Percentiles rank a stretch among this genome's conserved stretches.
These are phyloP conservation scores for Gymnopilus junonius DNA, from an alignment of 768 basidiomycete genomes.

Conservation along the genomic window DNA sequence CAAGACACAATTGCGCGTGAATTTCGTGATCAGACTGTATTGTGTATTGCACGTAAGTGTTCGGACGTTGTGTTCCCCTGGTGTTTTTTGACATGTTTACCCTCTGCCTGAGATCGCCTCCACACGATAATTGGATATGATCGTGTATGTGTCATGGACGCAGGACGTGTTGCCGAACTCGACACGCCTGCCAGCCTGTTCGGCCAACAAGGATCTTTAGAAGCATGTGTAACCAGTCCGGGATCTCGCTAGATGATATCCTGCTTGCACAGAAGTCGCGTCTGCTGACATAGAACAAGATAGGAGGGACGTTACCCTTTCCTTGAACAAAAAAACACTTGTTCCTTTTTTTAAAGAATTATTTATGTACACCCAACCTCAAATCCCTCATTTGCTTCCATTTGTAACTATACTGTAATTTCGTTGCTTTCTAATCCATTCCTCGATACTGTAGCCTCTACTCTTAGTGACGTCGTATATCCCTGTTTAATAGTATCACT, in stretches of 20 bases:
- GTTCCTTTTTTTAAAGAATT: too few relatives aligned
- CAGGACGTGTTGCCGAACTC: slow-evolving; percentile 60
- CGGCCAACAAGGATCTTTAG: slow-evolving; percentile 68
- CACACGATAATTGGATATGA: slow-evolving; percentile 88
- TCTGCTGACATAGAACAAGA: not conserved
- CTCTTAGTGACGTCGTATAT: too few relatives aligned
- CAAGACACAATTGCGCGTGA: slow-evolving; percentile 86
- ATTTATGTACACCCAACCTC: too few relatives aligned
- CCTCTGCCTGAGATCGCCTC: slow-evolving; percentile 76
- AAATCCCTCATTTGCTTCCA: too few relatives aligned
- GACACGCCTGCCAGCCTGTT: slow-evolving; percentile 69
- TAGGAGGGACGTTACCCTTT: too few relatives aligned
- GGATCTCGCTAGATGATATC: slow-evolving; percentile 66
- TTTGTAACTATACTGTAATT: too few relatives aligned
- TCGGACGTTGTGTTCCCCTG: too few relatives aligned
- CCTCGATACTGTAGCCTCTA: too few relatives aligned
- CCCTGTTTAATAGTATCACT: too few relatives aligned
- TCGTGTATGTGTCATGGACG: slow-evolving; percentile 85
- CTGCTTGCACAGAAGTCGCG: slow-evolving; percentile 3
- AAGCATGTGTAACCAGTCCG: slow-evolving; percentile 81
- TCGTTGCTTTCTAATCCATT: too few relatives aligned
- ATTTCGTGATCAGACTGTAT: slow-evolving; percentile 80
- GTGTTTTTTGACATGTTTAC: too few relatives aligned
- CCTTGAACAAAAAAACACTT: too few relatives aligned
- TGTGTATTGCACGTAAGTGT: slow-evolving; percentile 82